These are phyloP conservation scores for Shiraia sp. DNA, from an alignment of 2,329 filamentous ascomycete genomes.

Conservation along the genomic window DNA sequence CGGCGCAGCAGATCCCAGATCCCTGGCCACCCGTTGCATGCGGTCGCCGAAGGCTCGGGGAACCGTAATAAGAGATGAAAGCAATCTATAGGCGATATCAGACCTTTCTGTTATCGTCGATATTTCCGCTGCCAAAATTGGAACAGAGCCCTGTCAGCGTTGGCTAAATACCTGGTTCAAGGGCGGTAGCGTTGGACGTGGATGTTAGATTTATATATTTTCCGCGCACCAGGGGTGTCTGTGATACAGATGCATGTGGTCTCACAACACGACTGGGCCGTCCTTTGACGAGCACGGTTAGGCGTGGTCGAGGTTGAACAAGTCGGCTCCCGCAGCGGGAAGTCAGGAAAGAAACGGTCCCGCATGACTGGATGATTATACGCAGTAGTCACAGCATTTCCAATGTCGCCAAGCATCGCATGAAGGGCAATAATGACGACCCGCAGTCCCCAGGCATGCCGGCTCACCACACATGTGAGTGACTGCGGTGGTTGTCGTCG, in stretches of 20 bases:
- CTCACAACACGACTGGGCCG: neutral
- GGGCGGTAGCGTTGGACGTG: slow-evolving; percentile 24
- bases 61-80: slow-evolving; percentile 36
- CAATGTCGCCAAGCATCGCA: slow-evolving; percentile 22
- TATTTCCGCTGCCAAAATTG: slow-evolving; percentile 42
- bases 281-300: slow-evolving; percentile 3
- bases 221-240: slow-evolving; percentile 25
- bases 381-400: slow-evolving; percentile 13
- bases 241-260: slow-evolving; percentile 22
- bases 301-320: slow-evolving; percentile 2
- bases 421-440: no score
- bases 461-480: neutral
- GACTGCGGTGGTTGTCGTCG: neutral
- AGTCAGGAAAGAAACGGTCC: slow-evolving; percentile 26
- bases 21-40: slow-evolving; percentile 25
- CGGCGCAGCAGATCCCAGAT: slow-evolving; percentile 17
- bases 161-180: slow-evolving; percentile 34
- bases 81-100: slow-evolving; percentile 36
- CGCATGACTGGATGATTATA: slow-evolving; percentile 23
- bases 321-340: slow-evolving; percentile 3
- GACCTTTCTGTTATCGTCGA: slow-evolving; percentile 42
- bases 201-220: slow-evolving; percentile 25
- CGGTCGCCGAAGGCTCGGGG: slow-evolving; percentile 28
- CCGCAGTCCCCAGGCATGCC: neutral
- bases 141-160: slow-evolving; percentile 21